Base-by-base conservation (phyloP, 2,329 filamentous ascomycete genomes). In the Teratosphaeria epicoccoides region DNA sequence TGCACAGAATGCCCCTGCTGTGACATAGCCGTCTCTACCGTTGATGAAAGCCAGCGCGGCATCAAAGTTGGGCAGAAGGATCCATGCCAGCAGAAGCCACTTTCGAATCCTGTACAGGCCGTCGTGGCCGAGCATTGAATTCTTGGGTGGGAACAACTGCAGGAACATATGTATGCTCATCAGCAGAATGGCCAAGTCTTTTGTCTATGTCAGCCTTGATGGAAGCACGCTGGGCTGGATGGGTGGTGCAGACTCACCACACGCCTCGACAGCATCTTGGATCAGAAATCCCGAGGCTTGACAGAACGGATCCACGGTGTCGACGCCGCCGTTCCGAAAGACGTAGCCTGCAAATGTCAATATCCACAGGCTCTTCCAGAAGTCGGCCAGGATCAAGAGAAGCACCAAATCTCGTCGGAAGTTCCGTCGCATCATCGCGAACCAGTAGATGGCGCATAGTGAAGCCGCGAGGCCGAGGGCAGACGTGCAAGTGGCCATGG, bases 391-490 rank as follows among this genome's bases (percentile, higher is more conserved):
- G 46, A 91, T 82, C 12, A 90, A 72, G 37, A 88, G 68, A 75
- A 90, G 81, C 52, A 91, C 84, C 50, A 91, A 75, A 56, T 84
- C 81, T 65, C 89, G 84, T 45, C 86, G 79, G 66, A 89, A 90
- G 56, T 77, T 82, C 61, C 84, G 78, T 58, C 80, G 77, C 83
- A 89, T 89, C 55, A 80, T 76, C 52, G 80, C 71, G 63, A 90
- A 88, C 82, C 83, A 88, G 68, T 84, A 85, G 40, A 84, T 76
- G 2, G 81, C 76, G 25, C 79, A 63, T 6, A 81, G 59, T 0
- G 77, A 77, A 10, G 79, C 73, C 2, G 76, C 49, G 26, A 87
- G 70, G 59, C 83, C 87, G 57, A 81, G 53, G 1, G 71, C 58
- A 1, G 71, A 67, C 45, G 64, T 68, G 7, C 61, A 59, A 2